These are phyloP conservation scores for Celoporthe dispersa DNA, from an alignment of 2,329 filamentous ascomycete species.

Conservation along the genomic window DNA sequence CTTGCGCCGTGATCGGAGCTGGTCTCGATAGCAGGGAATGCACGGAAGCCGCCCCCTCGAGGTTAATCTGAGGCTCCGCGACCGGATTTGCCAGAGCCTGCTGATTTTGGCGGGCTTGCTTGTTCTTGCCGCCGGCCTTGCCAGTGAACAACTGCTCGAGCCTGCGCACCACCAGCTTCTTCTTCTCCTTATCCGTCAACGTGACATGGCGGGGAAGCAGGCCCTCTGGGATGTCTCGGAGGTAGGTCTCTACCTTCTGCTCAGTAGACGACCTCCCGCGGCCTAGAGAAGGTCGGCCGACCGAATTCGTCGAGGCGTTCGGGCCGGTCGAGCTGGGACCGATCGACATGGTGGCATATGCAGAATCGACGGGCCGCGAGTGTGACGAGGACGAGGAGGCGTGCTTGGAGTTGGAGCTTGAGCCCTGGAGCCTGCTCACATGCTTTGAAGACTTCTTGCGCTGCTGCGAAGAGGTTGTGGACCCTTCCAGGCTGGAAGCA, in stretches of 20 bases:
- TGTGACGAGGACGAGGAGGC: constrained; percentile 59
- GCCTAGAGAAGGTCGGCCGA: constrained; percentile 43
- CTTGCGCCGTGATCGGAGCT: constrained; percentile 21
- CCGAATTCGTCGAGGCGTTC: constrained; percentile 48
- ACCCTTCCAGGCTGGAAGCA: constrained; percentile 63
- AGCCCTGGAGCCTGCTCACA: constrained; percentile 47
- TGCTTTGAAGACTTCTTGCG: constrained; percentile 49
- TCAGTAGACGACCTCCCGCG: constrained; percentile 49
- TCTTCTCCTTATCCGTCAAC: constrained; percentile 75
- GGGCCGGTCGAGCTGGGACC: constrained; percentile 42
- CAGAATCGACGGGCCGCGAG: constrained; percentile 61
- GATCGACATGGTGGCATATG: constrained; percentile 70
- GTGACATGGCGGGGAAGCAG: constrained; percentile 63
- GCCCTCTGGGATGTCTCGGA: constrained; percentile 73
- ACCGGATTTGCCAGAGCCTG: constrained; percentile 33
- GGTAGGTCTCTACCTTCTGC: constrained; percentile 69
- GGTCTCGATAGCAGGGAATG: constrained; percentile 12
- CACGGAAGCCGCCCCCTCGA: constrained; percentile 25
- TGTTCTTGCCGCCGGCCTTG: constrained; percentile 50
- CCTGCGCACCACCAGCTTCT: constrained; percentile 75
- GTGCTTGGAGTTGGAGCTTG: constrained; percentile 54
- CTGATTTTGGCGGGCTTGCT: constrained; percentile 38
- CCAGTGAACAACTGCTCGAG: constrained; percentile 84
- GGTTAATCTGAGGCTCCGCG: constrained; percentile 15
- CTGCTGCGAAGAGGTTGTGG: constrained; percentile 47